These are phyloP conservation scores for Epichloe coenophiala DNA, from an alignment of 2,329 filamentous ascomycete genomes.

Conservation along the genomic window DNA sequence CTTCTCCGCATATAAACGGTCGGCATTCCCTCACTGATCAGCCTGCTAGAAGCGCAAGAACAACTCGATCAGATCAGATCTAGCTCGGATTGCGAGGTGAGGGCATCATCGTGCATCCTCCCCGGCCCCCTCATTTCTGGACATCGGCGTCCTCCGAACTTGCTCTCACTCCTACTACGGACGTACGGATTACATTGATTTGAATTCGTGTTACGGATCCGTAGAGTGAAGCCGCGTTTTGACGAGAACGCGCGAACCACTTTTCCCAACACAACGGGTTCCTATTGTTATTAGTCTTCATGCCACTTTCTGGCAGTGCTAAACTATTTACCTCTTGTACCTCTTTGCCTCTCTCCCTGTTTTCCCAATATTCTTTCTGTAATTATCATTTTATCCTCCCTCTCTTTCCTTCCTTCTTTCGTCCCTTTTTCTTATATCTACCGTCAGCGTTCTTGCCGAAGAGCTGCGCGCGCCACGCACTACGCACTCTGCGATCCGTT, in stretches of 20 bases:
- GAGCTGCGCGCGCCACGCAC: not conserved
- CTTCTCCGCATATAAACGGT: conserved; percentile 31
- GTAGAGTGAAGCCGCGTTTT: not conserved
- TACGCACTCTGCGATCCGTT: not conserved
- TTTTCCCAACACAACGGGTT: not conserved
- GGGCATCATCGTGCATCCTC: conserved; percentile 3
- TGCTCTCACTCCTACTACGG: not conserved
- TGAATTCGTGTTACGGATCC: not conserved
- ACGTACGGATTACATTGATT: no score
- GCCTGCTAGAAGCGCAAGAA: not conserved
- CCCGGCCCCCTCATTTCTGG: not conserved
- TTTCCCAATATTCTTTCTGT: no score
- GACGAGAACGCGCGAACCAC: not conserved
- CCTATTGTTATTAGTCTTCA: not conserved
- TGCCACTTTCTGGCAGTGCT: not conserved
- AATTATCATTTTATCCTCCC: no score
- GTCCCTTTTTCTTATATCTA: not conserved
- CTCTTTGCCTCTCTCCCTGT: no score
- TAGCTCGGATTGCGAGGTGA: not conserved
- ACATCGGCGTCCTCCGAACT: not conserved
- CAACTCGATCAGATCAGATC: not conserved
- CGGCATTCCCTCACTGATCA: conserved; percentile 23
- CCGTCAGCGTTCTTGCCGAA: not conserved
- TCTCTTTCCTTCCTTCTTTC: no score
- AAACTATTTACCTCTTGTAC: no score